These are phyloP conservation scores for Escovopsis sp. DNA, from an alignment of 2,329 filamentous ascomycete genomes.

Conservation along the genomic window DNA sequence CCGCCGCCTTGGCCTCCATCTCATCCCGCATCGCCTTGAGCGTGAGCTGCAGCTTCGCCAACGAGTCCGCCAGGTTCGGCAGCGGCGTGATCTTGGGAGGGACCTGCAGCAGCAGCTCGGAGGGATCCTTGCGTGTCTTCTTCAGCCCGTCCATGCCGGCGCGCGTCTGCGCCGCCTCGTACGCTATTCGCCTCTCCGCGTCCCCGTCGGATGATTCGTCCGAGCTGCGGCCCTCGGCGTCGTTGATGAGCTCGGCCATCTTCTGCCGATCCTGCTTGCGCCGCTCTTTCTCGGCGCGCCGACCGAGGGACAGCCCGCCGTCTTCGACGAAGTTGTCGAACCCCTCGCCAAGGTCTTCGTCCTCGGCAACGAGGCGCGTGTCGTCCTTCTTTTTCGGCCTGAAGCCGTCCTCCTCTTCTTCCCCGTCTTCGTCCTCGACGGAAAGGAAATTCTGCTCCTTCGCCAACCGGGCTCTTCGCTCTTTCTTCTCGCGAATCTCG, in stretches of 20 bases:
- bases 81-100: slow-evolving; percentile 65
- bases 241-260: slow-evolving; percentile 71
- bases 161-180: slow-evolving; percentile 73
- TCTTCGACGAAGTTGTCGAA: slow-evolving; percentile 89
- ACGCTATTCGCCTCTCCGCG: slow-evolving; percentile 61
- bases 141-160: slow-evolving; percentile 68
- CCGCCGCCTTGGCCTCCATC: slow-evolving; percentile 43
- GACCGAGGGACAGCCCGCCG: slow-evolving; percentile 62
- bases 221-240: slow-evolving; percentile 54
- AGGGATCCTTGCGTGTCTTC: slow-evolving; percentile 15
- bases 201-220: slow-evolving; percentile 56
- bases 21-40: slow-evolving; percentile 49
- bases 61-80: slow-evolving; percentile 54
- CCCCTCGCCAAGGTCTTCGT: slow-evolving; percentile 85
- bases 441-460: slow-evolving; percentile 53
- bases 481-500: slow-evolving; percentile 84
- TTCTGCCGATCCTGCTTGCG: slow-evolving; percentile 51
- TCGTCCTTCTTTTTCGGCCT: slow-evolving; percentile 45
- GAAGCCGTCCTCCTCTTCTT: slow-evolving; percentile 13
- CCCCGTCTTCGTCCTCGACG: slow-evolving; percentile 40
- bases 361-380: slow-evolving; percentile 64
- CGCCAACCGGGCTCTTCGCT: slow-evolving; percentile 68
- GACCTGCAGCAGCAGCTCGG: slow-evolving; percentile 33
- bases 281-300: slow-evolving; percentile 62
- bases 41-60: slow-evolving; percentile 47